phyloP scores from a whole-genome alignment of 345 rosid genomes.

The Brassica cretica region DNA sequence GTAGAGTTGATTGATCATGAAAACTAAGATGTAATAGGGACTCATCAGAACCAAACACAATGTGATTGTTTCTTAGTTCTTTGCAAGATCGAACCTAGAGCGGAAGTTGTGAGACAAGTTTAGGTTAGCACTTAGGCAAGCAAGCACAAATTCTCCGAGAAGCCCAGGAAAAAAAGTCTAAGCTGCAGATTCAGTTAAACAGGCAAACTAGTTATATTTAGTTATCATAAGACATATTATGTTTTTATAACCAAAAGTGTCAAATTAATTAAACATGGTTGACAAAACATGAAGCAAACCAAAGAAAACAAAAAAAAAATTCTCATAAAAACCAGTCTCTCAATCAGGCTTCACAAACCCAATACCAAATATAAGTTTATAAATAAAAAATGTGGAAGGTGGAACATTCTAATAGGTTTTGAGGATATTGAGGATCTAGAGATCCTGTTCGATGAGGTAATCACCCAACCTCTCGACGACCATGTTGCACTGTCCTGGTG shows the following conservation, averaged over 20 bases:
- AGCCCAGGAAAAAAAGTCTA: no score
- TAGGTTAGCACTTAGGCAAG: no score
- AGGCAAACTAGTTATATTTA: not conserved
- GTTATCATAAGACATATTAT: not conserved
- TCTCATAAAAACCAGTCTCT: not conserved
- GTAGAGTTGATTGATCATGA: no score
- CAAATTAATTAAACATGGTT: not conserved
- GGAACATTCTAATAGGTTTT: not conserved
- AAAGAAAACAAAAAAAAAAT: not conserved
- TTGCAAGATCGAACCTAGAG: not conserved
- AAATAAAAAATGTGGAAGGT: not conserved
- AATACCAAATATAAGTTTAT: not conserved
- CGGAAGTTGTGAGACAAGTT: no score
- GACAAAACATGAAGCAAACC: not conserved
- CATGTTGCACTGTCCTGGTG: slow-evolving; percentile 2
- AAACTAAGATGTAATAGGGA: not conserved
- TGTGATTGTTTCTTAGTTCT: slow-evolving; percentile 27
- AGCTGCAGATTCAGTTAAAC: not conserved
- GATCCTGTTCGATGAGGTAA: not conserved
- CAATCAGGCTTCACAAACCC: not conserved
- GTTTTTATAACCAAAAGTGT: not conserved
- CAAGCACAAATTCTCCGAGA: no score
- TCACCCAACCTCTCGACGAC: not conserved
- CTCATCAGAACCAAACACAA: slow-evolving; percentile 13
- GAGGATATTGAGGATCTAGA: not conserved